Conservation (phyloP, 805 yeast species). For the Debaryomyces prosopidis region DNA sequence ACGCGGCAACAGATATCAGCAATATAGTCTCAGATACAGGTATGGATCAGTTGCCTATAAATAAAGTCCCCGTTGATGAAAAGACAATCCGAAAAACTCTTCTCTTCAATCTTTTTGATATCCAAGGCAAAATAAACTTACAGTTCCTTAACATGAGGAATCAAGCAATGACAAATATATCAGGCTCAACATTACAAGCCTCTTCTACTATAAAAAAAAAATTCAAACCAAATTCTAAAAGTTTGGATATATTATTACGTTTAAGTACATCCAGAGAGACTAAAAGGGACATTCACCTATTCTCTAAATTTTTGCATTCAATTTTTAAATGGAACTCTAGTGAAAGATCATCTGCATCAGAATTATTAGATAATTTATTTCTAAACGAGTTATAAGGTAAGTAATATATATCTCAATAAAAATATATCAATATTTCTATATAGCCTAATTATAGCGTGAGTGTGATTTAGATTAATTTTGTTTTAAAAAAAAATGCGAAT, state of each 20-base stretch:
- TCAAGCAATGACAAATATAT: constrained; percentile 13
- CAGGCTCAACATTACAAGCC: constrained; percentile 3
- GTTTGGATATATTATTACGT: constrained; percentile 29
- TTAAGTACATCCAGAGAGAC: constrained; percentile 13
- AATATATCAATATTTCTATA: constrained; percentile 6
- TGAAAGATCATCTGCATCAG: constrained; percentile 25
- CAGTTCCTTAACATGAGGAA: constrained; percentile 30
- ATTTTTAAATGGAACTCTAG: constrained; percentile 41
- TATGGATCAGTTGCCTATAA: constrained; percentile 4
- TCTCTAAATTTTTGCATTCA: constrained; percentile 26
- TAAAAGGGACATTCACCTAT: constrained; percentile 12
- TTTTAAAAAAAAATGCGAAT: constrained; percentile 51
- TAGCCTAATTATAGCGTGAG: background rate
- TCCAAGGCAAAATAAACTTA: constrained; percentile 38
- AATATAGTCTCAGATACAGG: constrained; percentile 7
- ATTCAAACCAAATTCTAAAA: constrained; percentile 29
- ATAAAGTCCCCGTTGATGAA: constrained; percentile 21
- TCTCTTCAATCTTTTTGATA: constrained; percentile 38
- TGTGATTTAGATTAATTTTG: too few species aligned
- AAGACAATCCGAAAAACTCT: constrained; percentile 32
- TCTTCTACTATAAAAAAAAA: constrained; percentile 13
- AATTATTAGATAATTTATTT: constrained; percentile 26
- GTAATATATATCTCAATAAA: too few species aligned
- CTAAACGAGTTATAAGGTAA: constrained; percentile 8
- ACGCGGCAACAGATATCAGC: background rate